Percentiles rank a stretch among this genome's conserved stretches.
Evolutionary conservation across 805 yeast genomes (phyloP).

Genomic region (Schizosaccharomyces lindneri): DNA sequence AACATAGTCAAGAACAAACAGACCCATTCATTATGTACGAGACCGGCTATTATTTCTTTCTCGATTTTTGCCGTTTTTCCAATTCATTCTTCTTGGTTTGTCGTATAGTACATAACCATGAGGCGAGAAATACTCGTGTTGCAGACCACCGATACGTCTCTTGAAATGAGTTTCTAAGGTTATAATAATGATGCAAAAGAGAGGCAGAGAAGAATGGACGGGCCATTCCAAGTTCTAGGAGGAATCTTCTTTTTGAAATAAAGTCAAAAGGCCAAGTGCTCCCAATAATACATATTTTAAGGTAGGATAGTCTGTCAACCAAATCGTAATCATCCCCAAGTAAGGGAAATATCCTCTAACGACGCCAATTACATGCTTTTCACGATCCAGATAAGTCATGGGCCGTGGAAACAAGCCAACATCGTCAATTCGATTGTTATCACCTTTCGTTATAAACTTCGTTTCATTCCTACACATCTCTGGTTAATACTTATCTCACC

Average conservation of each 20-base stretch:
- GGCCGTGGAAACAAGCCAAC: conserved; percentile 56
- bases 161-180: too few species aligned
- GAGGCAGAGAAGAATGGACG: background rate
- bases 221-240: background rate
- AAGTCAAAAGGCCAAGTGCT: conserved; percentile 41
- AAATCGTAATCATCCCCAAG: conserved; percentile 74
- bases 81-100: too few species aligned
- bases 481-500: background rate
- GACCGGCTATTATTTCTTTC: too few species aligned
- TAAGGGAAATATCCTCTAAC: conserved; percentile 82
- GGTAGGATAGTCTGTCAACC: conserved; percentile 68
- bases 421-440: conserved; percentile 82
- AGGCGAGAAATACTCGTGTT: too few species aligned
- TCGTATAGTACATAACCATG: too few species aligned
- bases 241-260: conserved; percentile 29
- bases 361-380: conserved; percentile 60
- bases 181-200: too few species aligned
- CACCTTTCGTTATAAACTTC: conserved; percentile 76
- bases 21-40: too few species aligned
- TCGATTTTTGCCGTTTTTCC: too few species aligned
- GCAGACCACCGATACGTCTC: too few species aligned
- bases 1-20: too few species aligned
- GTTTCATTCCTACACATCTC: conserved; percentile 19
- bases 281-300: conserved; percentile 61
- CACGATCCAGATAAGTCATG: conserved; percentile 52